These are phyloP conservation scores for Coelastrella sp. DNA, from an alignment of 139 green algal genomes.

Conservation along the genomic window DNA sequence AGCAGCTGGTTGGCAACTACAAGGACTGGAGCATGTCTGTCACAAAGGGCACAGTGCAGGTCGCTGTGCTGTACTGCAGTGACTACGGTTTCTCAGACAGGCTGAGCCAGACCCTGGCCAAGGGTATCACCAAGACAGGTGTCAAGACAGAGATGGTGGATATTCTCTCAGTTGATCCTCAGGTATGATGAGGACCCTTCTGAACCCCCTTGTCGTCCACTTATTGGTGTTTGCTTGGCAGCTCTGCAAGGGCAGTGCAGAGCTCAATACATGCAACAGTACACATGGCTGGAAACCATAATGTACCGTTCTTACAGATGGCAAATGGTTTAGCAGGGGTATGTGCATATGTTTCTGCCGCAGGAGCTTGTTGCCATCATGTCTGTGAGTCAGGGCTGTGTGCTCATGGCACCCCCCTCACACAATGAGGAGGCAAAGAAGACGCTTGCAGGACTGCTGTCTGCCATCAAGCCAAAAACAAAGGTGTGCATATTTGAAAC, in stretches of 20 bases:
- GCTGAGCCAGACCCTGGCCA: slow-evolving; percentile 92
- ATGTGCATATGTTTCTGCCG: background rate
- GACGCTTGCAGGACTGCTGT: slow-evolving; percentile 78
- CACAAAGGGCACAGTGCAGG: slow-evolving; percentile 69
- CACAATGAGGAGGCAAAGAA: slow-evolving; percentile 66
- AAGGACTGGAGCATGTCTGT: slow-evolving; percentile 81
- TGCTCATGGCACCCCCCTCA: slow-evolving; percentile 86
- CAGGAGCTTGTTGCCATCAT: slow-evolving; percentile 87
- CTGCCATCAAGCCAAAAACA: slow-evolving; percentile 81
- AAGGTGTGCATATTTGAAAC: slow-evolving; percentile 61
- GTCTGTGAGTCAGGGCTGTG: slow-evolving; percentile 72
- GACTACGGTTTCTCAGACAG: slow-evolving; percentile 96
- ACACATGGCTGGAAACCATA: too few relatives aligned
- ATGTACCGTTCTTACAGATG: too few relatives aligned
- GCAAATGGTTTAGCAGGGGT: too few relatives aligned
- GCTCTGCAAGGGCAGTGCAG: too few relatives aligned
- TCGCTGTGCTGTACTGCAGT: slow-evolving; percentile 90
- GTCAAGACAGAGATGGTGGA: slow-evolving; percentile 94
- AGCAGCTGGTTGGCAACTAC: slow-evolving; percentile 82
- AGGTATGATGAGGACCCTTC: slow-evolving; percentile 50
- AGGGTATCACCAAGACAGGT: slow-evolving; percentile 94
- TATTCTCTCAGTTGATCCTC: slow-evolving; percentile 79
- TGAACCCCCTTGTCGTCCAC: too few relatives aligned
- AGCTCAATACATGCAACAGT: too few relatives aligned
- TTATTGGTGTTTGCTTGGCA: background rate